Conservation (phyloP, 768 basidiomycete species). For the Thelephora aurantiotincta region DNA sequence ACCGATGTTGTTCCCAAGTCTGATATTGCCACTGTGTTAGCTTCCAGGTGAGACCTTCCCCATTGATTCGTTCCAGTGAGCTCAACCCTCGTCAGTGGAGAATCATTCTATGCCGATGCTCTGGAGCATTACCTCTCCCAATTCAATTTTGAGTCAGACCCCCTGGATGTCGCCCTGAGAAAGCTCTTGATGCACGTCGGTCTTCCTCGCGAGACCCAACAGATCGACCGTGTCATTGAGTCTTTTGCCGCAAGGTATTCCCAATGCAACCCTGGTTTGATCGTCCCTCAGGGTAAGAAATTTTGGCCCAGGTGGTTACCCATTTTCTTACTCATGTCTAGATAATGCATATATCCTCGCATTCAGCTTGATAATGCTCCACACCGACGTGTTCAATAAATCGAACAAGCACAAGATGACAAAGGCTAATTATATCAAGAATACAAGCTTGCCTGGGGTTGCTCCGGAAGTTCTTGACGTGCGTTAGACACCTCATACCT, state of each 20-base stretch:
- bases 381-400: conserved; percentile 97
- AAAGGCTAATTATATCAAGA: conserved; percentile 86
- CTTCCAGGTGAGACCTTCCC: conserved; percentile 46
- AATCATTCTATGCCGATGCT: conserved; percentile 53
- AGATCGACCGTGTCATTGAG: conserved; percentile 96
- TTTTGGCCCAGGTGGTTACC: not conserved
- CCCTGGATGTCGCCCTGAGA: conserved; percentile 85
- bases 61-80: not conserved
- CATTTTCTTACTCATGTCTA: conserved; percentile 16
- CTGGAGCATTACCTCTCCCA: conserved; percentile 56
- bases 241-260: conserved; percentile 82
- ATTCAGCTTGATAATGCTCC: conserved; percentile 96
- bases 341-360: conserved; percentile 94
- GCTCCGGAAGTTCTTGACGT: conserved; percentile 78
- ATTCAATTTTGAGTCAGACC: conserved; percentile 69
- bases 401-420: conserved; percentile 97
- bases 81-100: conserved; percentile 33
- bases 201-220: conserved; percentile 91
- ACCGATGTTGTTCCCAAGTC: conserved; percentile 51
- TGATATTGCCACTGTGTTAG: conserved; percentile 70
- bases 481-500: conserved; percentile 14
- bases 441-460: conserved; percentile 79
- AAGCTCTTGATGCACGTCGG: conserved; percentile 83
- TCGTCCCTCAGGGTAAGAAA: conserved; percentile 54
- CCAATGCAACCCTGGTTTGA: conserved; percentile 71